Evolutionary conservation across 1,284 basidiomycete genomes (phyloP), one percentile per base, ranked within the genome.

Genomic region (Puccinia sorghi): DNA sequence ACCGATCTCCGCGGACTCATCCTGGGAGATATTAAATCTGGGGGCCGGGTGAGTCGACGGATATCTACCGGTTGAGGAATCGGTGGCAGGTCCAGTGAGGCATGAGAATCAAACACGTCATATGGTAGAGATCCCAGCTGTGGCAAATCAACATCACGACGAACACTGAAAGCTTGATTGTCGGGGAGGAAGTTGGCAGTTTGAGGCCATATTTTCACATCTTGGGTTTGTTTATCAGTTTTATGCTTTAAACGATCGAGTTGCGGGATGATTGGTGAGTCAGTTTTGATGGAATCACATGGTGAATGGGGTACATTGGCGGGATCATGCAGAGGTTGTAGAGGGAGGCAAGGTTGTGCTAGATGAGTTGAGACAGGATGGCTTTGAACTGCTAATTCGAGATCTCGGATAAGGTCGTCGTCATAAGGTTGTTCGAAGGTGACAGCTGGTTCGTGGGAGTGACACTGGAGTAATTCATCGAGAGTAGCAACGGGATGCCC

Each of bases 1-100:
- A 13, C 15, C 13, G 41, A 17, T 43, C 46, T 57, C 32, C 20
- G n/a, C 46, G 63, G 32, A 13, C 32, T 66, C 56, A 43, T 27
- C 41, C n/a, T 57, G 27, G 43, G 20, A 17, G 25, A 32, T 17
- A 73, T 63, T 37, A 20, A 43, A 61, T 48, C 43, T 37, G 27
- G 39, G 17, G 41, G 39, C 11, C 20, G 9, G 39, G 39, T 22
- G 39, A 37, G 1, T 27, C 25, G 25, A n/a, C 15, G 66, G 25
- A 52, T 52, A 32, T 69, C 50, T 27, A 69, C 66, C 3, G 66
- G 25, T 15, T 25, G 66, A 7, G 66, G 46, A 25, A 69, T 52
- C 9, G 46, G 66, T 2, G 66, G 66, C 2, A 69, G 15, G 46
- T 69, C 13, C 4, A 48, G 66, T 22, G 32, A 22, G 37, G 27